phyloP scores from a whole-genome alignment of 768 basidiomycete genomes.

The Tylopilus plumbeoviolaceoides region DNA sequence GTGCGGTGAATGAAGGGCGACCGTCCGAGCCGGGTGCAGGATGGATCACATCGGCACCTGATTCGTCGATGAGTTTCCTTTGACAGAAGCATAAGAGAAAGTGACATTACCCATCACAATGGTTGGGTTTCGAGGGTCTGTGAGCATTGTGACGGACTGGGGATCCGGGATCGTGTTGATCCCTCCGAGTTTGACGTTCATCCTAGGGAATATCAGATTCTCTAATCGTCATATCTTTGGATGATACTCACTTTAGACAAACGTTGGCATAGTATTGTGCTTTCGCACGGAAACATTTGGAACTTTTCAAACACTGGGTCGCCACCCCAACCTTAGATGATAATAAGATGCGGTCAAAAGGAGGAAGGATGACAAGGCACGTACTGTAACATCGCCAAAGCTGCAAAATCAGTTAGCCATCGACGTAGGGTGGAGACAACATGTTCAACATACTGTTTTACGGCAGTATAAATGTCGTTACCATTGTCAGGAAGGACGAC shows the following conservation, averaged over 20 bases:
- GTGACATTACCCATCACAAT: slow-evolving; percentile 65
- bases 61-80: slow-evolving; percentile 1
- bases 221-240: neutral
- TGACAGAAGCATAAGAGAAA: neutral
- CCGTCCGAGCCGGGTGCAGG: slow-evolving; percentile 77
- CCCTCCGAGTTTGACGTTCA: slow-evolving; percentile 83
- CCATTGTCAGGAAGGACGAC: slow-evolving; percentile 70
- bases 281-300: slow-evolving; percentile 64
- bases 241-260: slow-evolving; percentile 58
- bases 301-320: slow-evolving; percentile 71
- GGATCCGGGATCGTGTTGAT: slow-evolving; percentile 78
- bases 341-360: neutral
- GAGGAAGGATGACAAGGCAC: slow-evolving; percentile 2
- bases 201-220: slow-evolving; percentile 36
- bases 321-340: slow-evolving; percentile 59
- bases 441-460: slow-evolving; percentile 63
- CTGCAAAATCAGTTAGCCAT: slow-evolving; percentile 34
- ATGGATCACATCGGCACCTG: slow-evolving; percentile 81
- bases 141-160: slow-evolving; percentile 56
- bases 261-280: slow-evolving; percentile 81
- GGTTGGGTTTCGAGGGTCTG: slow-evolving; percentile 69
- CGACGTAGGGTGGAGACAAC: neutral
- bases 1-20: slow-evolving; percentile 74
- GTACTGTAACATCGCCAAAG: slow-evolving; percentile 65
- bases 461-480: slow-evolving; percentile 69